phyloP scores from a whole-genome alignment of 441 rosid genomes.

The Gossypium gossypioides region DNA sequence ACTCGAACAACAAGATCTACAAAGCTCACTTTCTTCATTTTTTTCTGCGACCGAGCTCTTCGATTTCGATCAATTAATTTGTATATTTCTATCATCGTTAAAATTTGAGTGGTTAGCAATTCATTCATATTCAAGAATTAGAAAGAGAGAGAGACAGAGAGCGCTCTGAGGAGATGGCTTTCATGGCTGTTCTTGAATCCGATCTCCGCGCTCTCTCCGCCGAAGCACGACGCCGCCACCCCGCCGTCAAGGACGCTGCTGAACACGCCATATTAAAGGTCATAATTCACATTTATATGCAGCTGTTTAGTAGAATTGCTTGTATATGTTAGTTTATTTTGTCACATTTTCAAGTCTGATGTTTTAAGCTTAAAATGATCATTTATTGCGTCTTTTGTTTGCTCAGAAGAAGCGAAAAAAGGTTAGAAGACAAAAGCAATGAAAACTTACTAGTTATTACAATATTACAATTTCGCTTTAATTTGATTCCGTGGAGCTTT shows the following conservation, averaged over 20 bases:
- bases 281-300: neutral
- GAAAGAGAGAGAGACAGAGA: constrained; percentile 1
- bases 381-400: neutral
- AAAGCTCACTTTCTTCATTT: neutral
- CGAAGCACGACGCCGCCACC: constrained; percentile 88
- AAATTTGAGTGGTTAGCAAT: neutral
- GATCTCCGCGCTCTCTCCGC: constrained; percentile 96
- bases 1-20: neutral
- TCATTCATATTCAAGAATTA: neutral
- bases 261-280: constrained; percentile 95
- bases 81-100: neutral
- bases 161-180: constrained; percentile 49
- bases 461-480: neutral
- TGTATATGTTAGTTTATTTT: neutral
- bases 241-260: constrained; percentile 86
- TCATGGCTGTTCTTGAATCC: constrained; percentile 88
- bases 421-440: neutral
- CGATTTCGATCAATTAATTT: neutral
- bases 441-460: neutral
- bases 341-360: neutral
- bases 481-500: constrained; percentile 2
- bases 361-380: neutral
- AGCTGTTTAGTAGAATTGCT: constrained; percentile 1
- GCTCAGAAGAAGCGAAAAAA: neutral
- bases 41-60: neutral